Conservation (phyloP, 2,329 filamentous ascomycete genomes). For the Whalleya microplaca region DNA sequence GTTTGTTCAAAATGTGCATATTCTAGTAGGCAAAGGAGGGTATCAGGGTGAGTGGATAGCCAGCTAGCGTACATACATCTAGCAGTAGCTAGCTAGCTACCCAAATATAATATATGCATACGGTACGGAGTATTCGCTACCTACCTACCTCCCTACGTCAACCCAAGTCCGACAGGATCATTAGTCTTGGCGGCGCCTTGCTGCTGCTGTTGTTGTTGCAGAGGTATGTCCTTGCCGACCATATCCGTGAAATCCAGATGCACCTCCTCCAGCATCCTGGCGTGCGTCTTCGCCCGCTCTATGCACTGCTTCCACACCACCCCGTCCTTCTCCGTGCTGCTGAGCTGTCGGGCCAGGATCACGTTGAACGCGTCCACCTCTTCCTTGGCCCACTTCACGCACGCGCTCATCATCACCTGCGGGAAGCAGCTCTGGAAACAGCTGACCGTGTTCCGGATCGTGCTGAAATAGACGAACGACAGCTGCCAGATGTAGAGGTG, state of each 20-base stretch:
- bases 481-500: slow-evolving; percentile 93
- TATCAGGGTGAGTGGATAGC: too few relatives aligned
- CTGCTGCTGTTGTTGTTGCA: slow-evolving; percentile 3
- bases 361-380: slow-evolving; percentile 90
- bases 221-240: slow-evolving; percentile 63
- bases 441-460: slow-evolving; percentile 90
- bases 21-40: not conserved
- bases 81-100: too few relatives aligned
- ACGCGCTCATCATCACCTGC: slow-evolving; percentile 85
- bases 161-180: slow-evolving; percentile 47
- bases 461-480: slow-evolving; percentile 92
- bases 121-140: not conserved
- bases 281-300: slow-evolving; percentile 79
- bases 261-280: slow-evolving; percentile 78
- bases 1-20: not conserved
- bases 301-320: slow-evolving; percentile 83
- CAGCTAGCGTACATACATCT: too few relatives aligned
- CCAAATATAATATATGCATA: too few relatives aligned
- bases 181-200: slow-evolving; percentile 32
- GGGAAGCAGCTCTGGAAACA: slow-evolving; percentile 90
- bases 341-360: slow-evolving; percentile 81
- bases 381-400: slow-evolving; percentile 98
- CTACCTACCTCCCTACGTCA: slow-evolving; percentile 27
- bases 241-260: slow-evolving; percentile 88
- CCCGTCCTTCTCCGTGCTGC: slow-evolving; percentile 78